These are phyloP conservation scores for Phaeomoniella chlamydospora DNA, from an alignment of 2,329 filamentous ascomycete species.

Conservation along the genomic window DNA sequence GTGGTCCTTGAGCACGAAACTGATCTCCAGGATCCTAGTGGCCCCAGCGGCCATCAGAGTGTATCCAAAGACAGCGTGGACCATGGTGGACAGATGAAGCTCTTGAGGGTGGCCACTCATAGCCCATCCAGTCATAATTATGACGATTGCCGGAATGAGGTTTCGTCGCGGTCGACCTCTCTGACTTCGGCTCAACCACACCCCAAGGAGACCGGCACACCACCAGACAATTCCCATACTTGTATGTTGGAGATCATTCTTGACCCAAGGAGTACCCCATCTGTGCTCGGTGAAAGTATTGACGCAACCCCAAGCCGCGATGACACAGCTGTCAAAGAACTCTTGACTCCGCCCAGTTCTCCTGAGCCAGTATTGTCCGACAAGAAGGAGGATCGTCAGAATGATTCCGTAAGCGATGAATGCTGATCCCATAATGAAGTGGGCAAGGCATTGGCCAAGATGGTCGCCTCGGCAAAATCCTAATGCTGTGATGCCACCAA, in stretches of 20 bases:
- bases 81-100: constrained; percentile 69
- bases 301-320: constrained; percentile 88
- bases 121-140: constrained; percentile 83
- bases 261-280: constrained; percentile 80
- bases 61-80: constrained; percentile 84
- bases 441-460: constrained; percentile 78
- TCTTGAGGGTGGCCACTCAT: constrained; percentile 88
- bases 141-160: constrained; percentile 80
- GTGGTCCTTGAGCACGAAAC: constrained; percentile 68
- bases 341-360: constrained; percentile 79
- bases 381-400: constrained; percentile 70
- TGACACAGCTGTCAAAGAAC: constrained; percentile 86
- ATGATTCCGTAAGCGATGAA: constrained; percentile 91
- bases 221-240: constrained; percentile 99
- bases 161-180: constrained; percentile 82
- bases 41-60: constrained; percentile 83
- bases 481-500: constrained; percentile 81
- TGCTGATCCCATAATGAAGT: constrained; percentile 97
- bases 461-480: constrained; percentile 92
- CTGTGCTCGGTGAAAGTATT: constrained; percentile 97
- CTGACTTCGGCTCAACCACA: constrained; percentile 79
- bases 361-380: constrained; percentile 76
- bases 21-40: constrained; percentile 77
- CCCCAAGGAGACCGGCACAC: constrained; percentile 76
- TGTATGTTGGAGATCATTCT: constrained; percentile 93